Evolutionary conservation across 805 yeast genomes (phyloP).

Genomic region (Priceomyces carsonii): DNA sequence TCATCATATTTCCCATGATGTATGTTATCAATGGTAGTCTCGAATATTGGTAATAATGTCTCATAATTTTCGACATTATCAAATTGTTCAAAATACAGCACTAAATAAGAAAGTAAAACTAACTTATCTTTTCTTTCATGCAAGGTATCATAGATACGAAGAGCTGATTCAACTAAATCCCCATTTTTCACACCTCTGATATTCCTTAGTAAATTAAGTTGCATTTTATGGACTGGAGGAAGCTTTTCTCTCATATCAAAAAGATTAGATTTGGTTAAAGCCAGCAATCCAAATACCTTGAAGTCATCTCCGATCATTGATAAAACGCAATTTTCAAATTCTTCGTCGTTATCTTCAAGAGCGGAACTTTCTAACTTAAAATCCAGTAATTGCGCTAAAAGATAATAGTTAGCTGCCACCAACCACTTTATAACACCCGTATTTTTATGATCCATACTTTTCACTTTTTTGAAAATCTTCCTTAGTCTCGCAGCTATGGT

Average conservation of each 20-base stretch:
- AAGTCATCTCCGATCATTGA: not conserved
- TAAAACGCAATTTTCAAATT: not conserved
- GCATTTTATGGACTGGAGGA: not conserved
- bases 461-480: not conserved
- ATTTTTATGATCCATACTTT: not conserved
- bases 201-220: not conserved
- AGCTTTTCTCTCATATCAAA: not conserved
- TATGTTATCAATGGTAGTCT: not conserved
- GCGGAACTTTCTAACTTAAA: not conserved
- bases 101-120: conserved; percentile 1
- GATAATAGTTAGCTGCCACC: conserved; percentile 1
- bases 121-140: not conserved
- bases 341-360: not conserved
- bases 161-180: not conserved
- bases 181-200: not conserved
- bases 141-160: conserved; percentile 1
- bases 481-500: not conserved
- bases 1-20: conserved; percentile 1
- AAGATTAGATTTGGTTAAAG: not conserved
- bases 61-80: not conserved
- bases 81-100: conserved; percentile 2
- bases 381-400: not conserved
- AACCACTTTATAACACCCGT: conserved; percentile 7
- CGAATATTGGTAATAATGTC: not conserved
- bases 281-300: conserved; percentile 1